Evolutionary conservation across 73 alveolate genomes (phyloP).

Genomic region (Blepharisma japonicum): DNA sequence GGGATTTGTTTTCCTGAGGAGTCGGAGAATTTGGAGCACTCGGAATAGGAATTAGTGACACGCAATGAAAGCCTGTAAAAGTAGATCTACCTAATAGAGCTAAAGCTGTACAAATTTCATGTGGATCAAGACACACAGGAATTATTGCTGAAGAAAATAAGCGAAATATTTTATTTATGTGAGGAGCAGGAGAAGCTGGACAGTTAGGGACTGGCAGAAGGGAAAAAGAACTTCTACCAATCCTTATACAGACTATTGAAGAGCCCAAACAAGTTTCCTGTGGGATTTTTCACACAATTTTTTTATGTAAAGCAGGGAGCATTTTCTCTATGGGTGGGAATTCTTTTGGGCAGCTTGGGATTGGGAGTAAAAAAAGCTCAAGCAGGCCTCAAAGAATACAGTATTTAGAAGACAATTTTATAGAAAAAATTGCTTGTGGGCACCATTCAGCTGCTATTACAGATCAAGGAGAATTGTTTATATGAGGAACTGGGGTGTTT

Average conservation of each 20-base stretch:
- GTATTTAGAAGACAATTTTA: constrained; percentile 45
- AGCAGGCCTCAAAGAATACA: constrained; percentile 28
- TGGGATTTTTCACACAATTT: constrained; percentile 57
- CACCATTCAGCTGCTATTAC: constrained; percentile 49
- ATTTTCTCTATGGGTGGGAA: constrained; percentile 69
- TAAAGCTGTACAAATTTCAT: constrained; percentile 29
- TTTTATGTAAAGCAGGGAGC: constrained; percentile 43
- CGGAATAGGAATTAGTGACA: constrained; percentile 43
- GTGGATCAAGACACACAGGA: constrained; percentile 61
- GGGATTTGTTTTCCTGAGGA: constrained; percentile 89
- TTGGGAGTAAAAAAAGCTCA: constrained; percentile 49
- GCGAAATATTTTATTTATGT: constrained; percentile 49
- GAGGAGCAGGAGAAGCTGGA: constrained; percentile 64
- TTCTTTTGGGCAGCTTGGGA: constrained; percentile 62
- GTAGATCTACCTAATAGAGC: constrained; percentile 30
- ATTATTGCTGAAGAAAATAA: constrained; percentile 42
- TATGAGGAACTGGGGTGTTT: constrained; percentile 59
- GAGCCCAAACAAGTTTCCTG: constrained; percentile 52
- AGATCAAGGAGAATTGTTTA: constrained; percentile 33
- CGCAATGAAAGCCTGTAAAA: not conserved
- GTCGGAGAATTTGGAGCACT: constrained; percentile 62
- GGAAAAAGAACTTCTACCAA: constrained; percentile 44
- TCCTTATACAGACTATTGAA: constrained; percentile 30
- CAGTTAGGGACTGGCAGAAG: constrained; percentile 50
- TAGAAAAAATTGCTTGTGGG: constrained; percentile 54